These are phyloP conservation scores for Mediolabrus comicus DNA, from an alignment of 108 stramenopile species.

Conservation along the genomic window DNA sequence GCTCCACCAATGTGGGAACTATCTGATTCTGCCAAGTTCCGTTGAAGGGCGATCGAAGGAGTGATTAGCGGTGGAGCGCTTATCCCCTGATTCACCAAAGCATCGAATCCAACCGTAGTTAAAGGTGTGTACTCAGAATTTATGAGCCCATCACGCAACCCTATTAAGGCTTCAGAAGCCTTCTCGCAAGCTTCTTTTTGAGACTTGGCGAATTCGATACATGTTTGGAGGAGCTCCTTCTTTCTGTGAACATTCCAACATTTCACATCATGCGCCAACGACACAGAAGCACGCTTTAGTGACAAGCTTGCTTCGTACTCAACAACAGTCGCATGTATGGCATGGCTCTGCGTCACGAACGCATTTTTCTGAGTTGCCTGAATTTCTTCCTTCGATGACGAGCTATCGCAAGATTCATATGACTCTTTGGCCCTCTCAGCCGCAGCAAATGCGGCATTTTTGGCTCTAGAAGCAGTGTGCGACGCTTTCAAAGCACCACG, in stretches of 20 bases:
- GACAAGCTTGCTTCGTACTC: conserved; percentile 84
- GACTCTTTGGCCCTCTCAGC: conserved; percentile 60
- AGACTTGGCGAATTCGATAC: conserved; percentile 58
- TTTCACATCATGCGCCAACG: conserved; percentile 84
- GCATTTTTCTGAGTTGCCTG: conserved; percentile 64
- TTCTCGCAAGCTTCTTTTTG: conserved; percentile 75
- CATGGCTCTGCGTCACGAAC: conserved; percentile 78
- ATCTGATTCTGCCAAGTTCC: background rate
- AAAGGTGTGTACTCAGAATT: conserved; percentile 28
- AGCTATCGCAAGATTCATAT: conserved; percentile 43
- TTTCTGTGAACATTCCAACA: conserved; percentile 87
- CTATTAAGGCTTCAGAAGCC: conserved; percentile 76
- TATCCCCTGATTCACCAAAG: background rate
- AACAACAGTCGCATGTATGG: conserved; percentile 83
- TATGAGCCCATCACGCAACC: conserved; percentile 75
- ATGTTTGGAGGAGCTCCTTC: conserved; percentile 62
- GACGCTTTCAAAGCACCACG: conserved; percentile 71
- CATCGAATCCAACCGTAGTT: background rate
- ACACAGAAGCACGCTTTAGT: conserved; percentile 71
- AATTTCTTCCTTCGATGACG: conserved; percentile 60
- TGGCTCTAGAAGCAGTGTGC: conserved; percentile 57
- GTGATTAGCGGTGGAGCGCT: background rate
- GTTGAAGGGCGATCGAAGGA: background rate
- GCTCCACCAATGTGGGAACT: background rate
- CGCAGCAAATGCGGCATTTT: conserved; percentile 41